Percentiles rank a stretch among this genome's conserved stretches.
Conservation (phyloP, 257 asterid species). For the Nicotiana paniculata region DNA sequence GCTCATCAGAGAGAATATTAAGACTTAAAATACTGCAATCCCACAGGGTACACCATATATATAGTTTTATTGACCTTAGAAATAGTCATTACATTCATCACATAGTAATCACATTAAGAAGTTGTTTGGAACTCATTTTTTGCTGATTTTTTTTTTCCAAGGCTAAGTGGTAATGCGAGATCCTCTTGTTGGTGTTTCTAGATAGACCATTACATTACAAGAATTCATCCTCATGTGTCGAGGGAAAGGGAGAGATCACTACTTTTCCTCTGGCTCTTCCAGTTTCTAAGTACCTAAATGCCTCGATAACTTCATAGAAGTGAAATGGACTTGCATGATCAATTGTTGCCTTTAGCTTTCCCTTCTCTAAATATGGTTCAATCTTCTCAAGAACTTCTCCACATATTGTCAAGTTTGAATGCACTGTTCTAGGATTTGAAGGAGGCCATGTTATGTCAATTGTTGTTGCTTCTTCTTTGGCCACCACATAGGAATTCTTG, state of each 20-base stretch:
- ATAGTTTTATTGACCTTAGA: too few relatives aligned
- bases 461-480: constrained; percentile 38
- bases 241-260: constrained; percentile 34
- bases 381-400: constrained; percentile 51
- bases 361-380: constrained; percentile 45
- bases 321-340: constrained; percentile 48
- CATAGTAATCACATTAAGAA: too few relatives aligned
- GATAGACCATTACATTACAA: not conserved
- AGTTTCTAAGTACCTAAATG: constrained; percentile 55
- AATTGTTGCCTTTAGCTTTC: constrained; percentile 47
- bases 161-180: too few relatives aligned
- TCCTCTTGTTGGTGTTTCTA: too few relatives aligned
- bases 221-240: not conserved
- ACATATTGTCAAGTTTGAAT: constrained; percentile 49
- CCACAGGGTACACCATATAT: too few relatives aligned
- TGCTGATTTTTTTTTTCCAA: too few relatives aligned
- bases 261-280: constrained; percentile 68
- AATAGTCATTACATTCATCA: too few relatives aligned
- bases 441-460: constrained; percentile 77
- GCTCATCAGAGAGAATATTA: not conserved
- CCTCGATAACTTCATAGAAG: constrained; percentile 34
- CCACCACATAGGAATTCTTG: constrained; percentile 40
- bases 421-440: constrained; percentile 43
- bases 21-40: too few relatives aligned
- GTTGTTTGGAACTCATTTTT: too few relatives aligned